These are phyloP conservation scores for Blastomyces gilchristii DNA, from an alignment of 2,329 filamentous ascomycete species.

Conservation along the genomic window DNA sequence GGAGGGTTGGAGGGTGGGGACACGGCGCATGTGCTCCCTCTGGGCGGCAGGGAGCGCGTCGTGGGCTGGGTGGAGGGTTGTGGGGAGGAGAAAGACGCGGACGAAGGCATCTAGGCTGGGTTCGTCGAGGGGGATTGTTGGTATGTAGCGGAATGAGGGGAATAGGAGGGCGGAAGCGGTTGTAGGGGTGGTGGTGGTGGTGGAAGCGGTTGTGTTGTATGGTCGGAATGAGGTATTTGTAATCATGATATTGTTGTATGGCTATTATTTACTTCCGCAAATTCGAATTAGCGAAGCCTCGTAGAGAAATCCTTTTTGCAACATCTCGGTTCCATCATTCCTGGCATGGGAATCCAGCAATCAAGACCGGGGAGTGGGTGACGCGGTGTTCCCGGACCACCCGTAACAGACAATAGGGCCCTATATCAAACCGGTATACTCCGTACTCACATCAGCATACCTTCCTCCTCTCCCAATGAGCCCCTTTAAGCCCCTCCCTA, in stretches of 20 bases:
- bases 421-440: not conserved
- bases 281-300: not conserved
- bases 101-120: slow-evolving; percentile 43
- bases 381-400: not conserved
- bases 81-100: slow-evolving; percentile 33
- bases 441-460: slow-evolving; percentile 56
- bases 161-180: slow-evolving; percentile 60
- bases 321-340: slow-evolving; percentile 5
- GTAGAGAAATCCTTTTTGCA: slow-evolving; percentile 6
- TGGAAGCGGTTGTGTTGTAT: slow-evolving; percentile 37
- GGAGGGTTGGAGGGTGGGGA: slow-evolving; percentile 37
- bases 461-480: slow-evolving; percentile 55
- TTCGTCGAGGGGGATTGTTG: slow-evolving; percentile 55
- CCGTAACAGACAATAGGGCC: not conserved
- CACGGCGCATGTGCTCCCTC: slow-evolving; percentile 32
- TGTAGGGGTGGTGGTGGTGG: slow-evolving; percentile 18
- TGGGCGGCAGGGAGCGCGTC: slow-evolving; percentile 23
- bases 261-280: slow-evolving; percentile 42
- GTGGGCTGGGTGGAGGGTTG: slow-evolving; percentile 26
- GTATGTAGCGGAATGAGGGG: slow-evolving; percentile 72
- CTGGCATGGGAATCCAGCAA: no score
- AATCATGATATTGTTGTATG: slow-evolving; percentile 70
- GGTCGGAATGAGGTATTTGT: slow-evolving; percentile 60
- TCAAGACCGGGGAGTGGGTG: not conserved
- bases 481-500: slow-evolving; percentile 58